Base-by-base conservation (phyloP, 805 yeast genomes). In the Saccharomycopsis selenospora region DNA sequence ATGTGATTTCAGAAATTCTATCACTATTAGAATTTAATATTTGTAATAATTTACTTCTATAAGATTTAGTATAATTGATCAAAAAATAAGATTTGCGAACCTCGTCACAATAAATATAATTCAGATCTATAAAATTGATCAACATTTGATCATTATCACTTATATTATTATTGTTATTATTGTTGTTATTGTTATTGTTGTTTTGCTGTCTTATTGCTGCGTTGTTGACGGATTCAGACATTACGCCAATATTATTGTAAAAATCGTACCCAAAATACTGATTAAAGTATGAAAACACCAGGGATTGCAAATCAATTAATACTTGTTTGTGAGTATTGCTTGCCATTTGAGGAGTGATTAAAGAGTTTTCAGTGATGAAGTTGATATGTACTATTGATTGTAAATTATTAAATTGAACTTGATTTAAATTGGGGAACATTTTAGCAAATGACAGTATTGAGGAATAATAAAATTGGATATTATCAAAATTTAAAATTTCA, bases 181-280 rank as follows among this genome's bases (percentile, higher is more conserved):
- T 33, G 4, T 4, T 33, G 38, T 33, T 33, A 33, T 33, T 14
- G 18, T 6, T 33, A 5, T 14, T 20, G 17, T 14, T n/a, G n/a
- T n/a, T n/a, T n/a, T n/a, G n/a, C n/a, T n/a, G n/a, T n/a, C n/a
- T n/a, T n/a, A n/a, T n/a, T n/a, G n/a, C n/a, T n/a, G n/a, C n/a
- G n/a, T n/a, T n/a, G n/a, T n/a, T n/a, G n/a, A n/a, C n/a, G n/a
- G n/a, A n/a, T n/a, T n/a, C n/a, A n/a, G n/a, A n/a, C n/a, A n/a
- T n/a, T n/a, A n/a, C n/a, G n/a, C n/a, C n/a, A n/a, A 10, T 22
- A 27, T 13, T 13, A 11, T 43, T 17, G 47, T 43, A 43, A 43
- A 43, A 43, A 29, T 43, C 47, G 26, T 43, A 43, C 17, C 47
- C 47, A 25, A 17, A 36, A 29, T 18, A 43, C 28, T 43, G 47